Base-by-base conservation (phyloP, 306 rosid genomes). In the Urtica urens region DNA sequence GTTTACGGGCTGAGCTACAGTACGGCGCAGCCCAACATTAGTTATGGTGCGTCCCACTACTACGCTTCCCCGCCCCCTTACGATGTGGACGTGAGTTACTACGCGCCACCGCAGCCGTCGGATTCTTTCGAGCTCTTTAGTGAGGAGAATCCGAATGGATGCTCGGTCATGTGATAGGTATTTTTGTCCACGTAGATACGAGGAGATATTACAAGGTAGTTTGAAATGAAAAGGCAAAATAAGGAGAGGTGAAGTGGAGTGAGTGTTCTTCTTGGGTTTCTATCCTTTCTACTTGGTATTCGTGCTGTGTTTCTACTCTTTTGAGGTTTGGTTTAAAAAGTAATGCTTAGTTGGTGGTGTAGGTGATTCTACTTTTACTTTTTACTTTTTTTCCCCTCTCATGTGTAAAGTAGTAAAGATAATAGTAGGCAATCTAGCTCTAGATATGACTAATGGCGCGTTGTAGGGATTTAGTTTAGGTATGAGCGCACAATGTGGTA, bases 91-190 rank as follows among this genome's bases (percentile, higher is more conserved):
- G 71, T 73, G 14, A 4, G 41, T 4, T 62, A 74, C 53, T 5
- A 3, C 15, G 40, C 49, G 49, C 14, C 48, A 1, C 31, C 55
- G 1, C 83, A 28, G 13, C 63, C 73, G 11, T 63, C 72, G 0
- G 59, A 49, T 61, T 69, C 90, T 0, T 78, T 80, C 12, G 80
- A 67, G 54, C 26, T 76, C 3, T 72, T 88, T 21, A 83, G 95
- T 27, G 96, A 88, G 11, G 96, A 88, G 22, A 81, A 88, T 62
- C 86, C 93, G 7, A 81, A 79, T 30, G 93, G 80, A 3, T 88
- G 96, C 59, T 57, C 60, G 0, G 7, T 81, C 12, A 68, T 83
- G 79, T 77, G 63, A 78, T 2, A 11, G 56, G 43, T 59, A 64
- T 44, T 71, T 67, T 72, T 69, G 74, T 66, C 28, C 26, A 38